Evolutionary conservation across 768 basidiomycete species (phyloP).

Genomic region (Boletus reticuloceps): DNA sequence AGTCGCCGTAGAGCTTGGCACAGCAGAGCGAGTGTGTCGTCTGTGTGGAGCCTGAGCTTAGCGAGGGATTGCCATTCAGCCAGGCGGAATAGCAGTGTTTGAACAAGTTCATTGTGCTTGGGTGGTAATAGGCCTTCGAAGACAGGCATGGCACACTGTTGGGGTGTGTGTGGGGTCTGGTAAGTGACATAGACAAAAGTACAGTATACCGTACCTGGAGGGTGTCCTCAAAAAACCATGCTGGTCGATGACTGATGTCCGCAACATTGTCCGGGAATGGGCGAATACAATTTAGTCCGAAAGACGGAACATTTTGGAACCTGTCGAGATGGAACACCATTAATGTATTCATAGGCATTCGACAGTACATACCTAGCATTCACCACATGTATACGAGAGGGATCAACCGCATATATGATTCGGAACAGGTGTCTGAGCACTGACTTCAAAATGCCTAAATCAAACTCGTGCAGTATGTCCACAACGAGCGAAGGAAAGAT

Average conservation of each 20-base stretch:
- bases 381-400: too few relatives aligned
- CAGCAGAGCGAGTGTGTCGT: not conserved
- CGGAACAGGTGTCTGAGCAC: too few relatives aligned
- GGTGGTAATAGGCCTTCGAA: slow-evolving; percentile 38
- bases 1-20: not conserved
- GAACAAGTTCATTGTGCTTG: slow-evolving; percentile 18
- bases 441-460: too few relatives aligned
- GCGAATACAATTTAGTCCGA: slow-evolving; percentile 29
- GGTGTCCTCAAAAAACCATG: slow-evolving; percentile 8
- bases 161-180: not conserved
- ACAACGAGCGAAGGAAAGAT: too few relatives aligned
- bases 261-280: slow-evolving; percentile 35
- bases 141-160: slow-evolving; percentile 36
- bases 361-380: too few relatives aligned
- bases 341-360: too few relatives aligned
- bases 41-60: not conserved
- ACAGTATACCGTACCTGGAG: slow-evolving; percentile 7
- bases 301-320: not conserved
- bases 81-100: slow-evolving; percentile 20
- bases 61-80: slow-evolving; percentile 17
- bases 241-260: slow-evolving; percentile 34
- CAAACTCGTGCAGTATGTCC: too few relatives aligned
- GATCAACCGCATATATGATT: too few relatives aligned
- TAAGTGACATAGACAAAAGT: not conserved
- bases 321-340: not conserved